Base-by-base conservation (phyloP, 192 early-diverging fungal species). In the Spizellomyces sp. region DNA sequence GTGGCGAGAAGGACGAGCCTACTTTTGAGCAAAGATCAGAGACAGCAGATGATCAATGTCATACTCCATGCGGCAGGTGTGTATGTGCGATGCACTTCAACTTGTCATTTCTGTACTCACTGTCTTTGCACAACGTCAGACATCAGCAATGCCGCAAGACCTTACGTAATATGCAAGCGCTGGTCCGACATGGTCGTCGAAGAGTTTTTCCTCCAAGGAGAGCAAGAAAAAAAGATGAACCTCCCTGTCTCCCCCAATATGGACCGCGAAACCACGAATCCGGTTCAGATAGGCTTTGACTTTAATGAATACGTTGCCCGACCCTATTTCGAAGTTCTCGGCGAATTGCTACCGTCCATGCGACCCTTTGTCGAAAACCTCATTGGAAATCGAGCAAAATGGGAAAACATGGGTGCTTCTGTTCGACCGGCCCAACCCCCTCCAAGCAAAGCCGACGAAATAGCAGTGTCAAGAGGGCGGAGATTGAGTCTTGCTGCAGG, bases 161-260 rank as follows among this genome's bases (percentile, higher is more conserved):
- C 94, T 5, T 94, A 90, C 89, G 75, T 74, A 0, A 85, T 95
- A 65, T 96, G 93, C 79, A 91, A 93, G 70, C 87, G 82, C 56
- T 98, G 96, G 96, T 93, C 94, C 0, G 90, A 93, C 78, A 70
- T 92, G 58, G 91, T 98, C 8, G 89, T 93, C 5, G 74, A 85
- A 63, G 96, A 98, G 74, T 98, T 95, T 58, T 93, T 93, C 69
- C 63, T 82, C 48, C 96, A 98, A 62, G 94, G 94, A 14, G 94
- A 98, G 44, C 65, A 88, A 47, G 96, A 98, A 71, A 90, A 91
- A 75, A 45, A 77, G 8, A 83, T 90, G 36, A 76, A 80, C 59
- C 71, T 98, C 41, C 93, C 92, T 0, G 79, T 96, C 7, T 93
- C 93, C 0, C 95, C 95, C 9, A 92, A 91, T 72, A 96, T 95